Evolutionary conservation across 768 basidiomycete species (phyloP).

Genomic region (Phaffia australis): DNA sequence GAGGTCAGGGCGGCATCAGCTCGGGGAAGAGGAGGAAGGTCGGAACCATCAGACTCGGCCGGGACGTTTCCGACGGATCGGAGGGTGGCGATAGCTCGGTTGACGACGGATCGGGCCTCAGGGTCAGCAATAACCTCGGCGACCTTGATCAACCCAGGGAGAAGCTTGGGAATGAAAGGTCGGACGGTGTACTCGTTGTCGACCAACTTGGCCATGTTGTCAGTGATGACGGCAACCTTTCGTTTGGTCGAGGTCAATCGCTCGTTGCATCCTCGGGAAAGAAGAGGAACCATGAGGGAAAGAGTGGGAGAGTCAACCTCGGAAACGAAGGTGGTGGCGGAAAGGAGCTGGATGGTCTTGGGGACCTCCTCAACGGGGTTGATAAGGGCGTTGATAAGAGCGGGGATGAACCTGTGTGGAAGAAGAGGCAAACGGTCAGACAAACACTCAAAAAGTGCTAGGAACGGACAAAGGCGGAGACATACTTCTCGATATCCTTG

Average conservation of each 20-base stretch:
- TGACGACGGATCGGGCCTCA: constrained; percentile 86
- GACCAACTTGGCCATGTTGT: constrained; percentile 98
- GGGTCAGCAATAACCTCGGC: constrained; percentile 92
- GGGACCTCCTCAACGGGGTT: constrained; percentile 99
- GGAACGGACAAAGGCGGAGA: neutral
- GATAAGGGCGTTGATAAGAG: constrained; percentile 92
- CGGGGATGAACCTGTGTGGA: constrained; percentile 65
- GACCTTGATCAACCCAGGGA: constrained; percentile 91
- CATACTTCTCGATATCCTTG: constrained; percentile 70
- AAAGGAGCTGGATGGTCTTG: constrained; percentile 84
- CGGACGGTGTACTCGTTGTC: constrained; percentile 89
- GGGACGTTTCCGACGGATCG: constrained; percentile 91
- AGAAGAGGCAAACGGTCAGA: constrained; percentile 20
- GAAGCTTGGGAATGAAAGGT: constrained; percentile 89
- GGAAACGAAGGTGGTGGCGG: constrained; percentile 98
- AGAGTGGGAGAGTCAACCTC: constrained; percentile 96
- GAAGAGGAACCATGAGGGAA: constrained; percentile 92
- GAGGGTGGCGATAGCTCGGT: constrained; percentile 85
- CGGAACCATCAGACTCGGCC: constrained; percentile 67
- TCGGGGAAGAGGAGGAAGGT: constrained; percentile 73
- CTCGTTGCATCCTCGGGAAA: constrained; percentile 85
- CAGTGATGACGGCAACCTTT: constrained; percentile 92
- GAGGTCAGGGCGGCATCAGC: constrained; percentile 59
- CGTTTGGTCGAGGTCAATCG: constrained; percentile 94
- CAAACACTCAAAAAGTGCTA: constrained; percentile 38